Conservation (phyloP, 148 eudicot genomes). For the Fallopia convolvulus region DNA sequence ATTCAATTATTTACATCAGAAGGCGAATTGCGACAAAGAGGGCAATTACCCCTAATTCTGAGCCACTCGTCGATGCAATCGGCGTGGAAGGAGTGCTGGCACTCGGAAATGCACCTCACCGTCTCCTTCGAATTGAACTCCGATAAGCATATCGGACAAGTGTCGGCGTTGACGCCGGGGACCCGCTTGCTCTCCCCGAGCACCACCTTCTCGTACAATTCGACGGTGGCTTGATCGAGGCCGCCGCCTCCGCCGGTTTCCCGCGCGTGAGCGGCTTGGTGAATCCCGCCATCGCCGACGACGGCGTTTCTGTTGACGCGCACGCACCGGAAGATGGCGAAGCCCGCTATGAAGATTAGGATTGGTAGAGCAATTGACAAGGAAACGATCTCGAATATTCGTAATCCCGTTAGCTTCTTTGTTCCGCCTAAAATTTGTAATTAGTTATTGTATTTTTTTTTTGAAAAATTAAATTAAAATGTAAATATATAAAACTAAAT, state of each 20-base stretch:
- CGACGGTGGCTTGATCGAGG: constrained; percentile 71
- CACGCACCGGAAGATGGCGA: constrained; percentile 29
- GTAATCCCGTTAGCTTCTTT: constrained; percentile 14
- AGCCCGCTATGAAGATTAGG: constrained; percentile 23
- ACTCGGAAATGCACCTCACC: constrained; percentile 60
- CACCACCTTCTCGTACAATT: constrained; percentile 55
- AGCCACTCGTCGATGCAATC: constrained; percentile 88
- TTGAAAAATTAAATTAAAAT: too few species aligned
- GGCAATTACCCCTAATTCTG: constrained; percentile 50
- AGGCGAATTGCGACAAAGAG: constrained; percentile 69
- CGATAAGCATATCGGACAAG: constrained; percentile 72
- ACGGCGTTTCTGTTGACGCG: constrained; percentile 13
- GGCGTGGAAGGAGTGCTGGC: constrained; percentile 77
- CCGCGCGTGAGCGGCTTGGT: constrained; percentile 4
- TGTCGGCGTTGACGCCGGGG: constrained; percentile 49
- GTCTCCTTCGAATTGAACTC: constrained; percentile 57
- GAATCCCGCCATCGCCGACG: background rate
- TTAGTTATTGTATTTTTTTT: too few species aligned
- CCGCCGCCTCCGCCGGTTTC: constrained; percentile 21
- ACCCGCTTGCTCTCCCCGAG: constrained; percentile 71
- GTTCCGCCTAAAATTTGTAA: constrained; percentile 9
- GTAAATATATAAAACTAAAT: too few species aligned
- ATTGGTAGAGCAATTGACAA: constrained; percentile 45
- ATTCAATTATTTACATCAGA: background rate
- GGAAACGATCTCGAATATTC: constrained; percentile 39